Conservation (phyloP, 2,329 filamentous ascomycete genomes). For the Apiospora arundinis region DNA sequence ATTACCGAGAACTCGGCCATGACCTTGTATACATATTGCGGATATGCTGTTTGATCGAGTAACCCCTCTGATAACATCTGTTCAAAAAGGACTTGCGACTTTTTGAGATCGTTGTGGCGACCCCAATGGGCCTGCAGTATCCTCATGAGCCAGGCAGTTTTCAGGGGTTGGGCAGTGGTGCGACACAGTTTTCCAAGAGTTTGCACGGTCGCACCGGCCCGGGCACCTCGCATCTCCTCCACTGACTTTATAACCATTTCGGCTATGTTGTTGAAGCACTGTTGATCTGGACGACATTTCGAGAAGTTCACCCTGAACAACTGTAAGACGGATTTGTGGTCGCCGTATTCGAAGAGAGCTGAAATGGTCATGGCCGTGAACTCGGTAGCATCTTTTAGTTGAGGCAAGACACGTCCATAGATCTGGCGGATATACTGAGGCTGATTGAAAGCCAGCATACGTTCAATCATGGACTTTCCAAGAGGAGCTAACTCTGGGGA, state of each 20-base stretch:
- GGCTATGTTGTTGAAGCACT: conserved; percentile 36
- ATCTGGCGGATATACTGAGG: conserved; percentile 34
- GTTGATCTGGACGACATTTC: conserved; percentile 31
- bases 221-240: conserved; percentile 35
- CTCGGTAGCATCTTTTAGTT: conserved; percentile 31
- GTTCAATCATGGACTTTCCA: conserved; percentile 39
- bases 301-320: conserved; percentile 43
- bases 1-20: conserved; percentile 50
- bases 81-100: conserved; percentile 37
- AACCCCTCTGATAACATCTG: conserved; percentile 34
- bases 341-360: conserved; percentile 37
- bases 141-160: conserved; percentile 44
- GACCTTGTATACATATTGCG: conserved; percentile 43
- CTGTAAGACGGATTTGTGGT: conserved; percentile 42
- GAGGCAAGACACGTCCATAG: conserved; percentile 41
- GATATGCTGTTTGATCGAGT: conserved; percentile 33
- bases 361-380: conserved; percentile 42
- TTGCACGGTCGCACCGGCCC: conserved; percentile 38
- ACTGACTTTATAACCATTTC: conserved; percentile 42
- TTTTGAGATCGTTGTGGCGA: conserved; percentile 35
- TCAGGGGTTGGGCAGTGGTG: conserved; percentile 32
- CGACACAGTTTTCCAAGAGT: conserved; percentile 35
- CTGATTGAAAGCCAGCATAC: conserved; percentile 34
- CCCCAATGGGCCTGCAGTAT: conserved; percentile 46
- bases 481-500: conserved; percentile 28